Percentiles rank a stretch among this genome's conserved stretches.
Conservation (phyloP, 164 flowering plant species). For the Vitis amurensis region DNA sequence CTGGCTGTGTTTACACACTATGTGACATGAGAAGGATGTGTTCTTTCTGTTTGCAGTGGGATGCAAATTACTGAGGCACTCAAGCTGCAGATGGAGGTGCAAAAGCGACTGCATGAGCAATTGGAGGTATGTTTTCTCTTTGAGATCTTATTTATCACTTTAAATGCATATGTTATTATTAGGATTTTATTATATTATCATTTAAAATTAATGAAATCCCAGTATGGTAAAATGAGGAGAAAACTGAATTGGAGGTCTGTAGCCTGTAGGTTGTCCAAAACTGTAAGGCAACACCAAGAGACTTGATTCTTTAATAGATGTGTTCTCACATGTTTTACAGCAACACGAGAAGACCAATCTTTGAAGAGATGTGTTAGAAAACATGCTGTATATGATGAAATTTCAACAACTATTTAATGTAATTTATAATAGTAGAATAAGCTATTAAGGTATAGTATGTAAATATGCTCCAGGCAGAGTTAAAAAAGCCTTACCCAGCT, state of each 20-base stretch:
- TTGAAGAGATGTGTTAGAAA: not conserved
- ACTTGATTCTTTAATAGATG: not conserved
- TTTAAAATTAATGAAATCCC: not conserved
- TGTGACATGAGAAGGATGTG: not conserved
- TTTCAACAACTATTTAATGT: not conserved
- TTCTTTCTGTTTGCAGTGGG: slow-evolving; percentile 48
- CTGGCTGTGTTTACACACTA: not conserved
- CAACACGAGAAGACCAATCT: too few relatives aligned
- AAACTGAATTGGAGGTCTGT: not conserved
- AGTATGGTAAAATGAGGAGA: not conserved
- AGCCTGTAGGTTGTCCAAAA: not conserved
- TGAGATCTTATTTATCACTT: not conserved
- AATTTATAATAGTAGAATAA: not conserved
- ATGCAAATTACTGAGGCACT: slow-evolving; percentile 90
- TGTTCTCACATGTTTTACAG: not conserved
- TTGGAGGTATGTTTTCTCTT: slow-evolving; percentile 59
- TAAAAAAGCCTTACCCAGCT: not conserved
- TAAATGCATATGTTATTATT: not conserved
- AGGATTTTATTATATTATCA: not conserved
- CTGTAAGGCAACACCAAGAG: too few relatives aligned
- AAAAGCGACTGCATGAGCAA: slow-evolving; percentile 91
- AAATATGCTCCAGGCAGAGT: not conserved
- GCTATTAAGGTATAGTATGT: not conserved
- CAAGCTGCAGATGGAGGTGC: slow-evolving; percentile 94
- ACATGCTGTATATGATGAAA: too few relatives aligned